Percentiles rank a stretch among this genome's conserved stretches.
Evolutionary conservation across 2,329 filamentous ascomycete genomes (phyloP).

Genomic region (Claviceps spartinae): DNA sequence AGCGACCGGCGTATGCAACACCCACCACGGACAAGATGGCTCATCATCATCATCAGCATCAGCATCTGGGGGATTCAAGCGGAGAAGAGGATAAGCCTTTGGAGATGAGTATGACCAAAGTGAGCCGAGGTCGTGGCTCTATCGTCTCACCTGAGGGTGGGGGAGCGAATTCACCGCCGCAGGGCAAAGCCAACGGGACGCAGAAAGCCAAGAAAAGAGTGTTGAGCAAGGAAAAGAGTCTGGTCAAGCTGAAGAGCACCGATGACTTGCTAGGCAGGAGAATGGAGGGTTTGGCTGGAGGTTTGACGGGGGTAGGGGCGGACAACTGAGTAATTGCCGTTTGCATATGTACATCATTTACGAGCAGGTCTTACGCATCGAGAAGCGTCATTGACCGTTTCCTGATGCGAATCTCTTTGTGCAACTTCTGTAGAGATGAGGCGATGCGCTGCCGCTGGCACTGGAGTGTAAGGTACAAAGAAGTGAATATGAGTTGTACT

Average conservation of each 20-base stretch:
- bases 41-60: conserved; percentile 11
- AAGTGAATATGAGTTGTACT: no score
- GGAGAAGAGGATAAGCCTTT: conserved; percentile 70
- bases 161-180: conserved; percentile 2
- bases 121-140: conserved; percentile 22
- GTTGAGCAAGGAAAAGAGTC: conserved; percentile 29
- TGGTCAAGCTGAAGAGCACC: conserved; percentile 42
- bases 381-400: neutral
- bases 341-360: neutral
- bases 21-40: neutral
- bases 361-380: no score
- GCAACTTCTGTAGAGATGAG: no score
- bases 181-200: conserved; percentile 3
- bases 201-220: conserved; percentile 15
- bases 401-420: neutral
- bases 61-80: conserved; percentile 41
- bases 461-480: no score
- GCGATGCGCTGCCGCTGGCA: no score
- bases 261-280: conserved; percentile 43
- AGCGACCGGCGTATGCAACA: neutral
- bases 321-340: conserved; percentile 19
- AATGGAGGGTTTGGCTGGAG: conserved; percentile 44
- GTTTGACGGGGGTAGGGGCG: conserved; percentile 35
- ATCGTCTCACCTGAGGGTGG: conserved; percentile 12
- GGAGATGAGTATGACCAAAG: conserved; percentile 59